These are phyloP conservation scores for Tuber calosporum DNA, from an alignment of 495 filamentous ascomycete genomes.

Conservation along the genomic window DNA sequence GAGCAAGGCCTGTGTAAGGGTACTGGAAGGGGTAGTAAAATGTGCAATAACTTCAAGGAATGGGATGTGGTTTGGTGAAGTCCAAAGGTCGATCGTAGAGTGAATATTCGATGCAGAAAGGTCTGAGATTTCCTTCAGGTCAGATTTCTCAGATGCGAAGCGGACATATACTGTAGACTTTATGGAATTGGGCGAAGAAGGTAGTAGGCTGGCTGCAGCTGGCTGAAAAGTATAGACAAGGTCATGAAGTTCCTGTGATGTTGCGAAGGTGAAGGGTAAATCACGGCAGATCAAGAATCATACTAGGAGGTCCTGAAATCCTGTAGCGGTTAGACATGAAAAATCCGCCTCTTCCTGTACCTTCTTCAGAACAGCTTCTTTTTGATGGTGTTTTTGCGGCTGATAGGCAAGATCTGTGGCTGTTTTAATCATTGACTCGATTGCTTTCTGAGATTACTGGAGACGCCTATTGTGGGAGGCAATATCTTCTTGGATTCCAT, in stretches of 20 bases:
- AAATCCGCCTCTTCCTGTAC: too few relatives aligned
- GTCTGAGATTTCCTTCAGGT: not conserved
- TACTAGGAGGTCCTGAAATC: not conserved
- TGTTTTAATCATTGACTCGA: not conserved
- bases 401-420: not conserved
- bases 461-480: not conserved
- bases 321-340: not conserved
- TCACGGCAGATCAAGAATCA: not conserved
- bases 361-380: not conserved
- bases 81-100: not conserved
- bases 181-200: not conserved
- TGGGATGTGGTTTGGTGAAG: not conserved
- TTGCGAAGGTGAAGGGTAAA: not conserved
- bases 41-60: slow-evolving; percentile 6
- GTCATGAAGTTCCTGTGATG: not conserved
- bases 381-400: not conserved
- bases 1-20: too few relatives aligned
- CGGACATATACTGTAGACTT: not conserved
- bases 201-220: not conserved
- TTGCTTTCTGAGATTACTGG: not conserved
- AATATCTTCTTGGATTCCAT: not conserved
- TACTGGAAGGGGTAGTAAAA: too few relatives aligned
- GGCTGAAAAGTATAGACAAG: not conserved
- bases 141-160: not conserved
- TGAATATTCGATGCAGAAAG: not conserved